phyloP scores from a whole-genome alignment of 345 rosid genomes.

The Eucalyptus polyanthemos region DNA sequence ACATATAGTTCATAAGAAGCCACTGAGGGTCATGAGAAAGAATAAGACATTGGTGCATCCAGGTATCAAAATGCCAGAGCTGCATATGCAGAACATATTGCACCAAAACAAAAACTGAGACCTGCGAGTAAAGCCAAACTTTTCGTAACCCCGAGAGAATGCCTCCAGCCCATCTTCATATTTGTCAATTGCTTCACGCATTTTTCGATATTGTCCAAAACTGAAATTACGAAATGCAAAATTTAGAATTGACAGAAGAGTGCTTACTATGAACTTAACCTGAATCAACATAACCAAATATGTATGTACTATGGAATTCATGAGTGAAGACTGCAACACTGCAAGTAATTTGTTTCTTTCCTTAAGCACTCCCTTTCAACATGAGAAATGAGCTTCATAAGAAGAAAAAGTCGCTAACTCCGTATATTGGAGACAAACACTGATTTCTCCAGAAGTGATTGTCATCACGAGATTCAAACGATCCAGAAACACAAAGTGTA shows the following conservation, averaged over 20 bases:
- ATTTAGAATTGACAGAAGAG: not conserved
- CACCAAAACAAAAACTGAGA: not conserved
- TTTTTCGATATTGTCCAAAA: conserved; percentile 50
- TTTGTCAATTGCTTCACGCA: conserved; percentile 62
- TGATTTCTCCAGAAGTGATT: not conserved
- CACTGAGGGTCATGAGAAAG: not conserved
- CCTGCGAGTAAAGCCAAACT: conserved; percentile 83
- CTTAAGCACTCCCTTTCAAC: not conserved
- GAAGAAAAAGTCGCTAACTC: not conserved
- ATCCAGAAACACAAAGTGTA: not conserved
- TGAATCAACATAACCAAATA: not conserved
- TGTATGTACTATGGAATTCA: not conserved
- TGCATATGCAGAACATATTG: not conserved
- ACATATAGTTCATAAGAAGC: not conserved
- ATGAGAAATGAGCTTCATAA: not conserved
- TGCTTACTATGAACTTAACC: not conserved
- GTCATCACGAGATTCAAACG: not conserved
- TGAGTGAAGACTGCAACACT: not conserved
- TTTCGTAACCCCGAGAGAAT: conserved; percentile 92
- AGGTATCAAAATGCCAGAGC: not conserved
- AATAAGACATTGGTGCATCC: not conserved
- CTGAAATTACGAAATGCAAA: conserved; percentile 16
- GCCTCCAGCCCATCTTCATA: conserved; percentile 85
- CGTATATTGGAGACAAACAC: not conserved
- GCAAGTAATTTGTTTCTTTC: not conserved